phyloP scores from a whole-genome alignment of 192 early-diverging fungal genomes.

The Spinellus fusiger region DNA sequence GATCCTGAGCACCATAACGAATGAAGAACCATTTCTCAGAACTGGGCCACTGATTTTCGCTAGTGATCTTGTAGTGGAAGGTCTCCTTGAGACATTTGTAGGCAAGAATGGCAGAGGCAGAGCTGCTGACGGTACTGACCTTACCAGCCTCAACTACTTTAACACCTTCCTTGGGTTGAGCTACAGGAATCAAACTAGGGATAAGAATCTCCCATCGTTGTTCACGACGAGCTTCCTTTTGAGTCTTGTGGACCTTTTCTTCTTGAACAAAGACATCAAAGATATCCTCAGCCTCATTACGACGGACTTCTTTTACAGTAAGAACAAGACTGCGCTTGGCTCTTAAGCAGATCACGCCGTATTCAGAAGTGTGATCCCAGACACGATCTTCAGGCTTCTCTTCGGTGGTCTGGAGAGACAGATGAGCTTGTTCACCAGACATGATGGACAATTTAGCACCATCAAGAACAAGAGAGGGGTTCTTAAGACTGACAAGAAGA shows the following conservation, averaged over 20 bases:
- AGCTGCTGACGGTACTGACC: constrained; percentile 1
- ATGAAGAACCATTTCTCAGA: constrained; percentile 21
- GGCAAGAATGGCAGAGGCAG: constrained; percentile 17
- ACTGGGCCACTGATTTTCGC: constrained; percentile 16
- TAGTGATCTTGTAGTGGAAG: constrained; percentile 5
- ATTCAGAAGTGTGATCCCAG: constrained; percentile 17
- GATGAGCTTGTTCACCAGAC: constrained; percentile 23
- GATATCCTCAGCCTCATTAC: background rate
- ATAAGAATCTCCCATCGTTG: constrained; percentile 24
- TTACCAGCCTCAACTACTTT: constrained; percentile 13
- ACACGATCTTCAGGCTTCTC: constrained; percentile 7
- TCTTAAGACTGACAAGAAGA: constrained; percentile 24
- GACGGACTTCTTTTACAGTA: constrained; percentile 11
- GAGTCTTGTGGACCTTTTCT: constrained; percentile 4
- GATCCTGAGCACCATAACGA: constrained; percentile 15
- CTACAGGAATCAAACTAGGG: constrained; percentile 15
- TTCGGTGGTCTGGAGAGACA: background rate
- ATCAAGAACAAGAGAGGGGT: constrained; percentile 21
- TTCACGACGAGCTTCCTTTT: constrained; percentile 14
- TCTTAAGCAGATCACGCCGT: constrained; percentile 4
- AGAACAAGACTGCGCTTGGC: constrained; percentile 10
- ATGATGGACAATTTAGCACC: background rate
- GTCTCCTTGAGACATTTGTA: constrained; percentile 21
- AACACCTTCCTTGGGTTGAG: constrained; percentile 2
- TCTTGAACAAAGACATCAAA: constrained; percentile 18